These are phyloP conservation scores for Apostasia ramifera DNA, from an alignment of 106 monocot species.

Conservation along the genomic window DNA sequence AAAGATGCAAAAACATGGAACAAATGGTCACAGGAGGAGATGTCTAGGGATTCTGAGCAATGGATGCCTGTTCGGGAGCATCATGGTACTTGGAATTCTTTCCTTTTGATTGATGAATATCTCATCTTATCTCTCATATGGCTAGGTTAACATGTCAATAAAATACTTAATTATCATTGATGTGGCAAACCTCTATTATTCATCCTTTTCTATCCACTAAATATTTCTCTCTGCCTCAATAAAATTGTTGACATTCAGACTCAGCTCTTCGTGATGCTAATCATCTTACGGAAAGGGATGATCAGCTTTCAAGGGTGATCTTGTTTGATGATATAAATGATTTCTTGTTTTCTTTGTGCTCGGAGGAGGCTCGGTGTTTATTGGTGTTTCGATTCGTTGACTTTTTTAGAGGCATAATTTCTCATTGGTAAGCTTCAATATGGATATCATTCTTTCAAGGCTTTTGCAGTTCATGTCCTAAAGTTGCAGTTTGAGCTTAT, in stretches of 20 bases:
- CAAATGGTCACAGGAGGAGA: conserved; percentile 76
- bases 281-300: conserved; percentile 29
- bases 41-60: conserved; percentile 62
- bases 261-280: conserved; percentile 17
- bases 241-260: conserved; percentile 9
- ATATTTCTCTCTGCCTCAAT: conserved; percentile 8
- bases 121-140: conserved; percentile 1
- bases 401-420: conserved; percentile 77
- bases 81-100: conserved; percentile 47
- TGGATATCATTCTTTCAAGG: not conserved
- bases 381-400: conserved; percentile 81
- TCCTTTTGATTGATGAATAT: conserved; percentile 15
- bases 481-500: too few species aligned
- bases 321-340: conserved; percentile 88
- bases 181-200: not conserved
- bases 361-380: conserved; percentile 65
- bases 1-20: conserved; percentile 82
- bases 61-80: conserved; percentile 89
- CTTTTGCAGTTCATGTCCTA: not conserved
- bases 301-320: conserved; percentile 79
- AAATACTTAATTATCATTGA: conserved; percentile 3
- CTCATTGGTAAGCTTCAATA: conserved; percentile 52
- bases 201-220: conserved; percentile 1
- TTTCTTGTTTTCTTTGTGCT: conserved; percentile 76
- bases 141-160: conserved; percentile 7